Evolutionary conservation across 805 yeast species (phyloP).

Genomic region (Yueomyces sinensis): DNA sequence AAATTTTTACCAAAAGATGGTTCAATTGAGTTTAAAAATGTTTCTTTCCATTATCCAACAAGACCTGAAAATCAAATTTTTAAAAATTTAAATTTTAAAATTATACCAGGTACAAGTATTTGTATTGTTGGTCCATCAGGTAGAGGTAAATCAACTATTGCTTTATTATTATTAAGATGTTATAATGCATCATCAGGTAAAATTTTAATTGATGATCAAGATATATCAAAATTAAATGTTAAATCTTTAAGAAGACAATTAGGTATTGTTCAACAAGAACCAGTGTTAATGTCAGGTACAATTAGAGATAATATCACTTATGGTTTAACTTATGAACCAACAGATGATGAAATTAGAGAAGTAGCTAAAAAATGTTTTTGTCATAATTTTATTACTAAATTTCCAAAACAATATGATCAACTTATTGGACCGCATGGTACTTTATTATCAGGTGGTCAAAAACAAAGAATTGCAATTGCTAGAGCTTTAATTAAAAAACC

Average conservation of each 20-base stretch:
- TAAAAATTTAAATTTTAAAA: slow-evolving; percentile 32
- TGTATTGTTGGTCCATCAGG: slow-evolving; percentile 86
- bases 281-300: slow-evolving; percentile 68
- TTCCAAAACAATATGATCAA: slow-evolving; percentile 58
- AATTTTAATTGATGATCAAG: slow-evolving; percentile 37
- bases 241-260: slow-evolving; percentile 43
- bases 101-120: slow-evolving; percentile 44
- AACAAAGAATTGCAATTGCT: slow-evolving; percentile 78
- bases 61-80: slow-evolving; percentile 56
- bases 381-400: slow-evolving; percentile 40
- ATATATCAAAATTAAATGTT: slow-evolving; percentile 35
- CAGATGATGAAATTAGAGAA: slow-evolving; percentile 33
- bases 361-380: slow-evolving; percentile 44
- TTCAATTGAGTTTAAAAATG: slow-evolving; percentile 49
- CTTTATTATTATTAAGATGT: slow-evolving; percentile 43
- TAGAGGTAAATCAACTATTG: slow-evolving; percentile 77
- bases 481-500: slow-evolving; percentile 72
- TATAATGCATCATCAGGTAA: slow-evolving; percentile 36
- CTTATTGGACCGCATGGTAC: slow-evolving; percentile 53
- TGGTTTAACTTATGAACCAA: slow-evolving; percentile 54
- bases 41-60: slow-evolving; percentile 77
- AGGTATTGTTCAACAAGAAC: slow-evolving; percentile 69
- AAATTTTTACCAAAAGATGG: slow-evolving; percentile 27
- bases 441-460: slow-evolving; percentile 82
- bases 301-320: slow-evolving; percentile 67